These are phyloP conservation scores for Otatea glauca DNA, from an alignment of 176 grass and related monocot species.

Conservation along the genomic window DNA sequence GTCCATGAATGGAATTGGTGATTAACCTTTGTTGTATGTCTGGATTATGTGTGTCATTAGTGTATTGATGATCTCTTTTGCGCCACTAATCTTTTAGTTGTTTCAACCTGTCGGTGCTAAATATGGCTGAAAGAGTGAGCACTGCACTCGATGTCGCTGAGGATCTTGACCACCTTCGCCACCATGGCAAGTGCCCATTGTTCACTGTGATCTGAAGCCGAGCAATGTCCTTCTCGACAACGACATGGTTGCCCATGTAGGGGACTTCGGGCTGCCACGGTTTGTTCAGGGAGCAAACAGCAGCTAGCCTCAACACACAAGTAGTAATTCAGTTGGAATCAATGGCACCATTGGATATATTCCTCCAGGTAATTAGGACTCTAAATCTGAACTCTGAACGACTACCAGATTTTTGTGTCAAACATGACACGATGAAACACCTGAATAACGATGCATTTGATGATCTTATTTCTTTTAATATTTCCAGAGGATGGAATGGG, in stretches of 20 bases:
- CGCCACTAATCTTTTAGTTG: too few species aligned
- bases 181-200: conserved; percentile 16
- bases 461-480: too few species aligned
- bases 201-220: conserved; percentile 37
- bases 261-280: conserved; percentile 38
- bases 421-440: too few species aligned
- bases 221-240: conserved; percentile 34
- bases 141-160: conserved; percentile 30
- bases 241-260: background rate
- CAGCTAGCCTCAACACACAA: background rate
- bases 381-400: too few species aligned
- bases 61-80: too few species aligned
- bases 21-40: too few species aligned
- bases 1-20: too few species aligned
- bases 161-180: conserved; percentile 35
- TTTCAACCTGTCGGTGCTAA: background rate
- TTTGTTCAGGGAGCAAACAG: conserved; percentile 24
- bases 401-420: too few species aligned
- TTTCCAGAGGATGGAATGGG: background rate
- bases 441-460: too few species aligned
- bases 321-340: background rate
- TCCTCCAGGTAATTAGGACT: background rate
- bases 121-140: conserved; percentile 21
- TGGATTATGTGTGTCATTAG: too few species aligned
- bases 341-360: background rate